Evolutionary conservation across 371 early-diverging fungal species (phyloP), one percentile per base, ranked within the genome.

Genomic region (Mucor circinelloides): DNA sequence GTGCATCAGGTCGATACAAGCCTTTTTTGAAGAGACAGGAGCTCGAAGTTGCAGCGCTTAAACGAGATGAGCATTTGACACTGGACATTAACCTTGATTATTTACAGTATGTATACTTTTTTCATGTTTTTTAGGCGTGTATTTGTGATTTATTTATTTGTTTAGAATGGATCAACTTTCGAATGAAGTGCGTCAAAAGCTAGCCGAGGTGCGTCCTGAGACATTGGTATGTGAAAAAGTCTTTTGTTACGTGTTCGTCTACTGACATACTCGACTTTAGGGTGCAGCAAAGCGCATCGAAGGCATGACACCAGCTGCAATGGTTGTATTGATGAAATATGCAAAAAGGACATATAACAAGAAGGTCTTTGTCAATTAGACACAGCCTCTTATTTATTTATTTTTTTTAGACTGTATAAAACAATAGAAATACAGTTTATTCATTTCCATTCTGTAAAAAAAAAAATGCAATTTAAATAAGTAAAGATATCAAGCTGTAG

Each of bases 271-370:
- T 25, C 21, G 12, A 50, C 6, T 28, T 42, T 48, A 89, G 89
- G 93, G 93, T 30, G 92, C 91, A 1, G 93, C 91, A n/a, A 91
- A 92, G 74, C 84, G 93, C n/a, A 89, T 94, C 52, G 93, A 90
- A 61, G 94, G 94, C 0, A 88, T 94, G 75, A 93, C 93, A 34
- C 93, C 94, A 17, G 89, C 89, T 0, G 88, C 87, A 10, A 85
- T 94, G 68, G 72, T 94, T n/a, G 85, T 87, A 9, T 71, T 94
- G 52, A 81, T 94, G 64, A 87, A 85, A 48, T 78, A 90, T 62
- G 87, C 84, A 3, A 82, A 83, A 30, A 74, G 81, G 12, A 64
- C 62, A 8, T 63, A 63, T 8, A 68, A 63, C 52, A 69, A 55
- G 17, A 55, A 55, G 6, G 58, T 59, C 0, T 36, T 64, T 52